Evolutionary conservation across 371 early-diverging fungal species (phyloP).

Genomic region (Mucor mucedo): DNA sequence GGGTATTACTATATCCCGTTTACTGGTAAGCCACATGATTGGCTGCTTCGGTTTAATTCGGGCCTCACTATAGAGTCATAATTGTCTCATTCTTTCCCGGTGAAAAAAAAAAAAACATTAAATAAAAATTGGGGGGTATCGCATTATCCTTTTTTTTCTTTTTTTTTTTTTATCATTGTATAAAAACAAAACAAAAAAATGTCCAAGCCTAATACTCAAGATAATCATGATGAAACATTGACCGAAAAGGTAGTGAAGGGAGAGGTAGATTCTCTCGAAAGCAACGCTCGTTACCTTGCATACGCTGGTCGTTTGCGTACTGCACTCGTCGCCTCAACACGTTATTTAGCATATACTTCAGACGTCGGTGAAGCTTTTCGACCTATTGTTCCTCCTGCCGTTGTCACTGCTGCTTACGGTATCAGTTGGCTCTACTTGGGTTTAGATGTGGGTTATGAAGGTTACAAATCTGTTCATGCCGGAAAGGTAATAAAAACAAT

Average conservation of each 20-base stretch:
- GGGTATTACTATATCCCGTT: no score
- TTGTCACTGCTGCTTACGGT: conserved; percentile 72
- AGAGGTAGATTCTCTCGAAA: conserved; percentile 59
- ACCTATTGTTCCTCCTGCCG: conserved; percentile 62
- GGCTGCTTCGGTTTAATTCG: not conserved
- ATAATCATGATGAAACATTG: conserved; percentile 16
- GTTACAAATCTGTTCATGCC: conserved; percentile 66
- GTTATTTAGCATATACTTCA: conserved; percentile 73
- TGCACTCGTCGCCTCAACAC: conserved; percentile 59
- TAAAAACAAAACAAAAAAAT: not conserved
- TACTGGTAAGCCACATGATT: not conserved
- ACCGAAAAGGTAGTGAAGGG: conserved; percentile 37
- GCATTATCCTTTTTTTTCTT: not conserved
- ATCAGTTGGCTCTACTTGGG: conserved; percentile 69
- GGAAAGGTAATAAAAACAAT: conserved; percentile 42
- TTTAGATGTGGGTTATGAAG: conserved; percentile 72
- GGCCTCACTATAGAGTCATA: not conserved
- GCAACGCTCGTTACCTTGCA: conserved; percentile 68
- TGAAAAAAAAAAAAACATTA: not conserved
- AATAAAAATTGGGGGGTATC: not conserved
- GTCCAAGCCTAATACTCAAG: conserved; percentile 4
- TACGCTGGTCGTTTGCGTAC: conserved; percentile 69
- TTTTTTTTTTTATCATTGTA: not conserved
- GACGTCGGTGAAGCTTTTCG: conserved; percentile 84
- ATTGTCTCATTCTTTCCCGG: not conserved